Evolutionary conservation across 2,329 filamentous ascomycete genomes (phyloP).

Genomic region (Elsinoe australis): DNA sequence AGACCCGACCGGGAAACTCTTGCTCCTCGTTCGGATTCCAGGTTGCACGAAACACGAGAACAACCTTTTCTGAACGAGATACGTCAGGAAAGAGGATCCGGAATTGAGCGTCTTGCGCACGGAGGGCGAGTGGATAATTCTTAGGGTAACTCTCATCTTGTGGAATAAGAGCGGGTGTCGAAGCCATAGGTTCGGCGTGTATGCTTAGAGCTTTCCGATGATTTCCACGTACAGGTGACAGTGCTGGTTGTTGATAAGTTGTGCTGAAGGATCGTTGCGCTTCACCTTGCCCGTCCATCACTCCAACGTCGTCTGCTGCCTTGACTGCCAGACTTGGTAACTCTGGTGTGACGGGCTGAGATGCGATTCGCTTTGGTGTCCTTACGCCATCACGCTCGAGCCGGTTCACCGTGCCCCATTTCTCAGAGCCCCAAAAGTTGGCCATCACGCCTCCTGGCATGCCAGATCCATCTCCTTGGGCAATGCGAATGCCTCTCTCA

Average conservation of each 20-base stretch:
- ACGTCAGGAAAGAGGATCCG: slow-evolving; percentile 81
- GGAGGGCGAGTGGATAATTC: slow-evolving; percentile 66
- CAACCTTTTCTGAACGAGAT: slow-evolving; percentile 67
- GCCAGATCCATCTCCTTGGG: slow-evolving; percentile 54
- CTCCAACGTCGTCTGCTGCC: slow-evolving; percentile 27
- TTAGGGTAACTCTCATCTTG: slow-evolving; percentile 54
- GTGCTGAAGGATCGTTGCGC: slow-evolving; percentile 19
- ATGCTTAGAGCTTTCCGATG: slow-evolving; percentile 53
- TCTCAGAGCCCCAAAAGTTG: slow-evolving; percentile 85
- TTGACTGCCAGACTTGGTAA: slow-evolving; percentile 18
- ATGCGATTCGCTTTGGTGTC: slow-evolving; percentile 27
- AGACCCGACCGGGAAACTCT: slow-evolving; percentile 76
- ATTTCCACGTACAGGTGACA: slow-evolving; percentile 22
- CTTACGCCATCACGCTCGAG: slow-evolving; percentile 46
- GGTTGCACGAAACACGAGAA: slow-evolving; percentile 85
- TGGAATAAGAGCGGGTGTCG: slow-evolving; percentile 19
- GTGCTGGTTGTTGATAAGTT: slow-evolving; percentile 11
- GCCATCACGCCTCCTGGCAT: slow-evolving; percentile 82
- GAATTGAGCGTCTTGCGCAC: slow-evolving; percentile 85
- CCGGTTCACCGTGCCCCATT: slow-evolving; percentile 65
- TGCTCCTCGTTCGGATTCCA: slow-evolving; percentile 73
- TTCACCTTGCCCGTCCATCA: slow-evolving; percentile 26
- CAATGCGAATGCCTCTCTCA: slow-evolving; percentile 59
- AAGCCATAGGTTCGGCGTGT: slow-evolving; percentile 32
- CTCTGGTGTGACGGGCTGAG: slow-evolving; percentile 19